Conservation (phyloP, 2,329 filamentous ascomycete species). For the Diaporthe citrichinensis region DNA sequence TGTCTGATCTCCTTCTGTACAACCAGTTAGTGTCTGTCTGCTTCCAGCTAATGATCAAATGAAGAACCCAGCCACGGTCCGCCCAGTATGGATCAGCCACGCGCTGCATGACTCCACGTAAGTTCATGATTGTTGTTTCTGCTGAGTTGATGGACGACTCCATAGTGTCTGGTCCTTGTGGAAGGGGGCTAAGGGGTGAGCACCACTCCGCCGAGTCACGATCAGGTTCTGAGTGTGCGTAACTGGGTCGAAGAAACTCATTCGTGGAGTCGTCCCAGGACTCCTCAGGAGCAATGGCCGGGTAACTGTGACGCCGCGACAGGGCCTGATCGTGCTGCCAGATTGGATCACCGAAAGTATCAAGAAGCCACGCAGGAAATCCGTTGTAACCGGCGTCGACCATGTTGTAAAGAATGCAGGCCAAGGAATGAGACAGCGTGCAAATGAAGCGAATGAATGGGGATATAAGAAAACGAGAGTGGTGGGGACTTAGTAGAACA, state of each 20-base stretch:
- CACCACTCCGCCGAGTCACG: neutral
- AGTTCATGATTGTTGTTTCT: neutral
- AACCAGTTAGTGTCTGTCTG: slow-evolving; percentile 19
- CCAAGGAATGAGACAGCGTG: neutral
- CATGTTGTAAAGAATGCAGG: slow-evolving; percentile 28
- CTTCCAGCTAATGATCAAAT: slow-evolving; percentile 38
- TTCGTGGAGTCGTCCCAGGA: neutral
- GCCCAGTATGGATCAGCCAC: slow-evolving; percentile 37
- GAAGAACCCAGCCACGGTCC: slow-evolving; percentile 40
- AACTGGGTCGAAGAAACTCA: neutral
- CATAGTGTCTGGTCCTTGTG: neutral
- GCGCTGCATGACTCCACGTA: neutral
- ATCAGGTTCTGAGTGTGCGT: slow-evolving; percentile 11
- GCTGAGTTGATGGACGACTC: too few species aligned
- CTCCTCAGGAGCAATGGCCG: neutral
- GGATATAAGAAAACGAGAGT: slow-evolving; percentile 18
- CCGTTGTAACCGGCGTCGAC: neutral
- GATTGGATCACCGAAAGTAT: slow-evolving; percentile 34
- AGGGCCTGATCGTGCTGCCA: slow-evolving; percentile 32
- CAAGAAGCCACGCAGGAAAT: slow-evolving; percentile 8
- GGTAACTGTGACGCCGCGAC: slow-evolving; percentile 4
- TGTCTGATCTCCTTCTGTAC: slow-evolving; percentile 71
- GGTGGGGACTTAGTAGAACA: slow-evolving; percentile 47
- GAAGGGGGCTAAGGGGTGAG: neutral
- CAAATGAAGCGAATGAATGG: slow-evolving; percentile 4